Conservation (phyloP, 228 moss, liverwort and hornwort genomes). For the Sphagnum magellanicum region DNA sequence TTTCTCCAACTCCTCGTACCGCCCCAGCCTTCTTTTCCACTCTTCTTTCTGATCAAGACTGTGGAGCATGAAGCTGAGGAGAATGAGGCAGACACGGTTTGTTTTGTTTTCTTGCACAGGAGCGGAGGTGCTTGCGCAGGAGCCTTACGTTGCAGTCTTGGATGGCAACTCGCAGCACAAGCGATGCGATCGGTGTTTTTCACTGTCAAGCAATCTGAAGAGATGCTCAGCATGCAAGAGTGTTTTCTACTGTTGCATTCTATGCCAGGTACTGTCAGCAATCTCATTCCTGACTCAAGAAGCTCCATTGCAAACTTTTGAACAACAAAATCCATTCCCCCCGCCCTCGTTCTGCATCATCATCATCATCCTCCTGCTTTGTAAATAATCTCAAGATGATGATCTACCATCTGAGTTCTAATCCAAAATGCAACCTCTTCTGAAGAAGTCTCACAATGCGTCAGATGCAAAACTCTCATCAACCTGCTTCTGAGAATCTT, state of each 20-base stretch:
- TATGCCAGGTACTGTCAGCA: constrained; percentile 57
- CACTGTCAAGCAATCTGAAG: constrained; percentile 24
- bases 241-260: constrained; percentile 66
- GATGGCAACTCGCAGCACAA: constrained; percentile 42
- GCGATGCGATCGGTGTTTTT: constrained; percentile 74
- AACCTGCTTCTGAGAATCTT: background rate
- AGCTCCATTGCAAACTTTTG: background rate
- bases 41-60: background rate
- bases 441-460: too few species aligned
- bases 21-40: background rate
- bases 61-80: background rate
- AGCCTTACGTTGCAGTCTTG: constrained; percentile 61
- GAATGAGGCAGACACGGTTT: background rate
- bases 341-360: too few species aligned
- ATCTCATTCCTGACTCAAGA: background rate
- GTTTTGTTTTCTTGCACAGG: constrained; percentile 25
- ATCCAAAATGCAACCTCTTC: too few species aligned
- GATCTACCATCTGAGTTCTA: too few species aligned
- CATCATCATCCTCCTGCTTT: too few species aligned
- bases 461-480: too few species aligned
- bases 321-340: too few species aligned
- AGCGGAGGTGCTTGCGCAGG: constrained; percentile 56
- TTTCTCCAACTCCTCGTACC: too few species aligned
- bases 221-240: constrained; percentile 91
- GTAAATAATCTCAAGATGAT: too few species aligned